A percentile compares a stretch with the other conserved stretches of the same genome.
Conservation (phyloP, 1,284 basidiomycete species). For the Heliocybe sulcata region DNA sequence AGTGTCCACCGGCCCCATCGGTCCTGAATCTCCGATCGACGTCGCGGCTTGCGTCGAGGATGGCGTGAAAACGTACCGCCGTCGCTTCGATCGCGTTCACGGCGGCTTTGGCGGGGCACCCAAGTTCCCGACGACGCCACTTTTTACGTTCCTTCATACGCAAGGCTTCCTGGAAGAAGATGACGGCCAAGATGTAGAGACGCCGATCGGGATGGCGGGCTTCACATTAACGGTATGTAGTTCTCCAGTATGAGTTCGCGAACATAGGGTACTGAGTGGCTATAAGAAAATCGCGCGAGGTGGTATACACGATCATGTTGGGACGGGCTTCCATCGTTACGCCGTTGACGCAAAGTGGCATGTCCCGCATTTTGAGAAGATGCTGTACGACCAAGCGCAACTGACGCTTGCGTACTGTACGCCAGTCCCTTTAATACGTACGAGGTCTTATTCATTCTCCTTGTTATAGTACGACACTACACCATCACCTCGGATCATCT, state of each 20-base stretch:
- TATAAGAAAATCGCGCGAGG: slow-evolving; percentile 26
- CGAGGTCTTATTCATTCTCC: neutral
- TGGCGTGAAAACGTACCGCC: neutral
- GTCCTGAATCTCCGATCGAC: neutral
- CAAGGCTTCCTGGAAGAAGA: slow-evolving; percentile 1
- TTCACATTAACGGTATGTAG: neutral
- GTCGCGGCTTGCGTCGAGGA: neutral
- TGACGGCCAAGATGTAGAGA: slow-evolving; percentile 11
- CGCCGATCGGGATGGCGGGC: slow-evolving; percentile 18
- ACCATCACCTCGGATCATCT: slow-evolving; percentile 18
- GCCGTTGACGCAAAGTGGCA: slow-evolving; percentile 36
- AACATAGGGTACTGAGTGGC: neutral
- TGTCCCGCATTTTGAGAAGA: slow-evolving; percentile 41
- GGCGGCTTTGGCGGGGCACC: slow-evolving; percentile 33
- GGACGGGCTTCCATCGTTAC: slow-evolving; percentile 34
- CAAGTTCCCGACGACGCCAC: slow-evolving; percentile 24
- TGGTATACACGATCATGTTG: slow-evolving; percentile 37
- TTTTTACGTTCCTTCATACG: neutral
- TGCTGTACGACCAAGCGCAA: slow-evolving; percentile 41
- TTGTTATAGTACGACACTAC: neutral
- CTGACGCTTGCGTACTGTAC: neutral
- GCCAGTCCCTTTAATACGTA: neutral
- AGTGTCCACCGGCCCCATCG: neutral
- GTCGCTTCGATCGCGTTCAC: slow-evolving; percentile 21
- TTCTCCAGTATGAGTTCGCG: neutral